Base-by-base conservation (phyloP, 306 rosid species). In the Cucurbita argyrosperma region DNA sequence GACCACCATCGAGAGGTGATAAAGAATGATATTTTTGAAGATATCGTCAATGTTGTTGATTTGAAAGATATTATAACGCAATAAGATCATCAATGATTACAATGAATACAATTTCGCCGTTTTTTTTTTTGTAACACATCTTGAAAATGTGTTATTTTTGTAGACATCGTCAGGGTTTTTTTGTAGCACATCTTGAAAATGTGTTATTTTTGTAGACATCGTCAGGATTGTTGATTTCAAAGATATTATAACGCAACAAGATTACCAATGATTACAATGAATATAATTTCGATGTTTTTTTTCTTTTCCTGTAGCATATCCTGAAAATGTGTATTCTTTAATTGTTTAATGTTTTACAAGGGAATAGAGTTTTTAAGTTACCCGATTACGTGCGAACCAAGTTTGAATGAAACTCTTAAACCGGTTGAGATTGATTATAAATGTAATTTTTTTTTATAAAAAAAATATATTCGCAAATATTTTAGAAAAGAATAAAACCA, bases 211-310 rank as follows among this genome's bases (percentile, higher is more conserved):
- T n/a, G 59, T 58, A 51, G 7, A 54, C n/a, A 26, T 26, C 49
- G 56, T 71, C 38, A 77, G 77, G 70, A 5, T 85, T 67, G 87
- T 85, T 77, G 79, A 82, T 60, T 42, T 83, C 66, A 83, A 83
- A 74, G 87, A 85, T 53, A 54, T 81, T 53, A 78, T 71, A n/a
- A 66, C 77, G 3, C 78, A 77, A 64, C 43, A 4, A 0, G 0
- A 1, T 1, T 12, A 12, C 2, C 5, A 4, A 42, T 21, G 4
- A 7, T 39, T 21, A 12, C 37, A 68, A 10, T 6, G 8, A 11
- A 0, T 18, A 43, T 40, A 26, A 46, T 68, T 68, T 68, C 26
- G 74, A 8, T 4, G 4, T 26, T 26, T 26, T 26, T 26, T 26
- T 26, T 23, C 2, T 35, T 50, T 70, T 2, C 16, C 16, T 13